Evolutionary conservation across 2,329 filamentous ascomycete genomes (phyloP).

Genomic region (Fusarium bulbicola): DNA sequence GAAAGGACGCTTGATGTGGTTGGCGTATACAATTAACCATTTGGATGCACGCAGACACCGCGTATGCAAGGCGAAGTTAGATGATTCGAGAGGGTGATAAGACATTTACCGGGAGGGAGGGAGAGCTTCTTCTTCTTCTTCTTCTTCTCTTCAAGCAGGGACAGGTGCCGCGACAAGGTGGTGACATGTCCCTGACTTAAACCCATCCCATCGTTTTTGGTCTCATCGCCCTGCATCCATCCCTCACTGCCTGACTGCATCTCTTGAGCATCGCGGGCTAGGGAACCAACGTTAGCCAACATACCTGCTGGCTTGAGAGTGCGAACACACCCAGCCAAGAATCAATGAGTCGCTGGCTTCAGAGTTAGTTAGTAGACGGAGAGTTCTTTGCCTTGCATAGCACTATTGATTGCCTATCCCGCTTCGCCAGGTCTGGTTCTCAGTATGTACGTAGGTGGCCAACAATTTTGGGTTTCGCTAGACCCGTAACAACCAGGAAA

Average conservation of each 20-base stretch:
- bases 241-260: not conserved
- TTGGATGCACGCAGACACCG: conserved; percentile 12
- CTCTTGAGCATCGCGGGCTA: conserved; percentile 10
- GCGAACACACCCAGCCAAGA: conserved; percentile 12
- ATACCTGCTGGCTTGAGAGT: conserved; percentile 8
- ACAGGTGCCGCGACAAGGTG: conserved; percentile 11
- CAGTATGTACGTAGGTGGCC: conserved; percentile 1
- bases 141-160: not conserved
- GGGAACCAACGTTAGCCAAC: conserved; percentile 3
- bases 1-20: conserved; percentile 17
- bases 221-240: conserved; percentile 20
- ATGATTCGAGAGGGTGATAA: conserved; percentile 32
- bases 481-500: not conserved
- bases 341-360: conserved; percentile 20
- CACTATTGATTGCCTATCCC: conserved; percentile 38
- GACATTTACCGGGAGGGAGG: conserved; percentile 9
- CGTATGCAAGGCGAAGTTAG: conserved; percentile 32
- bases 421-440: conserved; percentile 10
- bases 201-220: conserved; percentile 1
- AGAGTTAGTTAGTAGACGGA: conserved; percentile 16
- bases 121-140: not conserved
- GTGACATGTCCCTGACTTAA: conserved; percentile 21
- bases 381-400: conserved; percentile 33
- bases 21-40: conserved; percentile 11
- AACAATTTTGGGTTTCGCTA: conserved; percentile 31